phyloP scores from a whole-genome alignment of 805 yeast genomes.

The Grigorovia jiainica region DNA sequence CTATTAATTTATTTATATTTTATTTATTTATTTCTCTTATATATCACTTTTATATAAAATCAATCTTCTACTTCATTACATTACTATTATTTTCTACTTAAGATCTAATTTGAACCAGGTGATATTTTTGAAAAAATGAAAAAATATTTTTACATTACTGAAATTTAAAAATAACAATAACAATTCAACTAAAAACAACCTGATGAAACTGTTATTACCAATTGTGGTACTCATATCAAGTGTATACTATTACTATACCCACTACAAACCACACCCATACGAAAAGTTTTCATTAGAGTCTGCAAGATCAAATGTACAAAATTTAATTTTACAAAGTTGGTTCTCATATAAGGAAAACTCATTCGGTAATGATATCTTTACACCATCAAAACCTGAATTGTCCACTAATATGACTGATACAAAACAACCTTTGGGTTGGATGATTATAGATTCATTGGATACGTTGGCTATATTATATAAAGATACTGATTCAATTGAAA shows the following conservation, averaged over 20 bases:
- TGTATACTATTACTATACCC: background rate
- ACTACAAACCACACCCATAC: background rate
- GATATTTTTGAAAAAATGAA: no score
- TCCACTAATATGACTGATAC: slow-evolving; percentile 67
- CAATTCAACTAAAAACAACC: no score
- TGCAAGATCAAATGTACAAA: slow-evolving; percentile 39
- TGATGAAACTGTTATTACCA: slow-evolving; percentile 1
- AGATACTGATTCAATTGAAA: background rate
- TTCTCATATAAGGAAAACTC: slow-evolving; percentile 56
- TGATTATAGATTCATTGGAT: slow-evolving; percentile 80
- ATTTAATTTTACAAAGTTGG: slow-evolving; percentile 73
- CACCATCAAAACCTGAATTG: slow-evolving; percentile 45
- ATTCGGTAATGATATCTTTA: slow-evolving; percentile 77
- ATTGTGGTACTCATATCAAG: background rate
- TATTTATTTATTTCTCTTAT: no score
- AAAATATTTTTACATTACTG: no score
- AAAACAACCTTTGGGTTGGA: slow-evolving; percentile 77
- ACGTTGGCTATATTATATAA: slow-evolving; percentile 72
- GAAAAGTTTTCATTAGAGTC: background rate
- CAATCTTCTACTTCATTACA: no score
- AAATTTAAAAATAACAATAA: no score
- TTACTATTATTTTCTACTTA: no score
- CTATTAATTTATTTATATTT: no score
- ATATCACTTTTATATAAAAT: no score
- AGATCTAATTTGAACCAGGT: no score